Conservation (phyloP, 768 basidiomycete species). For the Lentinula sp. region DNA sequence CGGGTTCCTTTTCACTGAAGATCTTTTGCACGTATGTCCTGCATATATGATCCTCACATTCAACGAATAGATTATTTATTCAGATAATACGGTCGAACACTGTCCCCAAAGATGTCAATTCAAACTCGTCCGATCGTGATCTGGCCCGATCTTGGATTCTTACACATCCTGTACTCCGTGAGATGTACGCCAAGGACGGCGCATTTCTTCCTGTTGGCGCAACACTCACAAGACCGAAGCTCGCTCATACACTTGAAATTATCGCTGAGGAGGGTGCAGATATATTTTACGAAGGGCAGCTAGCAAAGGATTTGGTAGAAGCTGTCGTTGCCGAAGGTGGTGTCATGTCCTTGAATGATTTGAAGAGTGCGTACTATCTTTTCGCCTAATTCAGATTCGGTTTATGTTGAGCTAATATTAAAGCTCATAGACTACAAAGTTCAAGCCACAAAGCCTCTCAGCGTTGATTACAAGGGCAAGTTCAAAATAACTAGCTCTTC, state of each 20-base stretch:
- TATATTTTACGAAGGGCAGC: slow-evolving; percentile 14
- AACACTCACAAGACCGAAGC: slow-evolving; percentile 9
- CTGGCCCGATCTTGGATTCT: slow-evolving; percentile 9
- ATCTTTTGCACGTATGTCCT: slow-evolving; percentile 1
- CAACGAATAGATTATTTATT: no score
- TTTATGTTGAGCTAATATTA: not conserved
- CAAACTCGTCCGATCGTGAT: slow-evolving; percentile 9
- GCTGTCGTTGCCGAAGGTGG: slow-evolving; percentile 12
- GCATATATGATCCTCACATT: not conserved
- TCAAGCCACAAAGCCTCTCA: not conserved
- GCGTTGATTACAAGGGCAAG: slow-evolving; percentile 1
- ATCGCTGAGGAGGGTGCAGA: slow-evolving; percentile 16
- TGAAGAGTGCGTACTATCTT: not conserved
- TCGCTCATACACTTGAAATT: slow-evolving; percentile 16
- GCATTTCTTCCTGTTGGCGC: not conserved
- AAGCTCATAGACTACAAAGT: not conserved
- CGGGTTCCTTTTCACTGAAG: not conserved
- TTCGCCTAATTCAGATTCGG: not conserved
- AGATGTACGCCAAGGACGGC: slow-evolving; percentile 9
- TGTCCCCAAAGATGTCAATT: slow-evolving; percentile 15
- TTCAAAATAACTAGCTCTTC: not conserved
- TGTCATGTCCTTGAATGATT: slow-evolving; percentile 11
- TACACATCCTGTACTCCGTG: not conserved
- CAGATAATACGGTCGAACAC: slow-evolving; percentile 9
- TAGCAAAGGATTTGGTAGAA: slow-evolving; percentile 10